A percentile compares a stretch with the other conserved stretches of the same genome.
phyloP scores from a whole-genome alignment of 2,329 filamentous ascomycete species.

The Alternaria sp. region DNA sequence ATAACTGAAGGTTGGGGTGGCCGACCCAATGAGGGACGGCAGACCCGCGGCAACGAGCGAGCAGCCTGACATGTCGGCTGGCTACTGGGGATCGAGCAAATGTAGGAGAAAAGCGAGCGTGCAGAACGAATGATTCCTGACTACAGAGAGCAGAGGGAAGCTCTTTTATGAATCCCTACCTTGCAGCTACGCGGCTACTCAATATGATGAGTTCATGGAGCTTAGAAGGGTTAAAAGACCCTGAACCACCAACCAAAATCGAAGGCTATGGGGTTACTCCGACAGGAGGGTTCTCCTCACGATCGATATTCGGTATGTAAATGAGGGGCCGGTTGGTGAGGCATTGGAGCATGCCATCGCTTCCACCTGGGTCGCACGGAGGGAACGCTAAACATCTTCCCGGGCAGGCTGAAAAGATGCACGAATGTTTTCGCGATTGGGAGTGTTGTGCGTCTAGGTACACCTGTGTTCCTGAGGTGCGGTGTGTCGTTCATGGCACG shows the following conservation, averaged over 20 bases:
- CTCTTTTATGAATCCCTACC: conserved; percentile 2
- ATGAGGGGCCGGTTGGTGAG: background rate
- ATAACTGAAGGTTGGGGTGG: conserved; percentile 18
- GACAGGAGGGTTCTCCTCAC: background rate
- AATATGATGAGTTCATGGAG: background rate
- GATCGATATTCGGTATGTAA: background rate
- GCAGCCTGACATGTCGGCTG: conserved; percentile 14
- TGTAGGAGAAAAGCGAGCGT: background rate
- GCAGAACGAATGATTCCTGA: background rate
- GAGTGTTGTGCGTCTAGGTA: background rate
- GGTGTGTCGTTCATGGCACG: background rate
- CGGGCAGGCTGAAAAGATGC: background rate
- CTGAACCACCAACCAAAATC: background rate
- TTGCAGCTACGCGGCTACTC: background rate
- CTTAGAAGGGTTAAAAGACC: background rate
- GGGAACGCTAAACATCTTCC: background rate
- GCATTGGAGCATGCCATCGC: background rate
- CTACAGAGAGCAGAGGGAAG: background rate
- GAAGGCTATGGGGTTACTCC: background rate
- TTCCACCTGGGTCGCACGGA: background rate
- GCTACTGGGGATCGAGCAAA: background rate
- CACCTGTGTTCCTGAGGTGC: background rate
- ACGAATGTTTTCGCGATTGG: background rate
- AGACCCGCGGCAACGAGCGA: conserved; percentile 16
- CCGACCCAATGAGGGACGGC: conserved; percentile 7